phyloP scores from a whole-genome alignment of 331 rosid genomes.

The Dryas integrifolia region DNA sequence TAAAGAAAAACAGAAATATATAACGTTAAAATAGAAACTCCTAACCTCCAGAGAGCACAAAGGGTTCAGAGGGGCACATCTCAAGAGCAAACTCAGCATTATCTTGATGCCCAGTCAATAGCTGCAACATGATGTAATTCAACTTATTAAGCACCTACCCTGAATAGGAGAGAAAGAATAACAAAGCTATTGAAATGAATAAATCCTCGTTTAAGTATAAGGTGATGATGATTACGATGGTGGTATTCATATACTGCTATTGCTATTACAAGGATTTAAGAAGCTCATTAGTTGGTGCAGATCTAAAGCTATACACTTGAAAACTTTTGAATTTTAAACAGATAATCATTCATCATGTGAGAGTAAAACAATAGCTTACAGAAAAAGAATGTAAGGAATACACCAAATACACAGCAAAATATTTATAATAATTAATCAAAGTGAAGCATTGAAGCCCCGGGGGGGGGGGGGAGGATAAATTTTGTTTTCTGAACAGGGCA shows the following conservation, averaged over 20 bases:
- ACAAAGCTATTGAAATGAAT: neutral
- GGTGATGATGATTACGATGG: conserved; percentile 2
- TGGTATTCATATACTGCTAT: neutral
- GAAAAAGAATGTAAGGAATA: neutral
- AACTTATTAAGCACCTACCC: neutral
- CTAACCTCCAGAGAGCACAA: conserved; percentile 42
- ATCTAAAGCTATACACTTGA: neutral
- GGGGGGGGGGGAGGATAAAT: neutral
- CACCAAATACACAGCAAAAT: neutral
- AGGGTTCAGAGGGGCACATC: conserved; percentile 42
- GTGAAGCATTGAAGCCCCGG: neutral
- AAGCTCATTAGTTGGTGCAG: conserved; percentile 2
- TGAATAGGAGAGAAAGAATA: neutral
- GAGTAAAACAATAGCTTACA: neutral
- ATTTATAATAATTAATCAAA: neutral
- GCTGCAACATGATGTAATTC: conserved; percentile 20
- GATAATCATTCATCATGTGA: neutral
- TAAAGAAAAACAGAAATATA: neutral
- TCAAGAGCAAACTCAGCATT: conserved; percentile 46
- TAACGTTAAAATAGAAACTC: neutral
- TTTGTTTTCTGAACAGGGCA: neutral
- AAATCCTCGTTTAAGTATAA: neutral
- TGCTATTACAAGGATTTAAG: neutral
- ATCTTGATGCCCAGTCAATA: conserved; percentile 43
- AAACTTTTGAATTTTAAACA: neutral